Percentiles rank a stretch among this genome's conserved stretches.
phyloP scores from a whole-genome alignment of 345 rosid genomes.

The Clausena lansium region DNA sequence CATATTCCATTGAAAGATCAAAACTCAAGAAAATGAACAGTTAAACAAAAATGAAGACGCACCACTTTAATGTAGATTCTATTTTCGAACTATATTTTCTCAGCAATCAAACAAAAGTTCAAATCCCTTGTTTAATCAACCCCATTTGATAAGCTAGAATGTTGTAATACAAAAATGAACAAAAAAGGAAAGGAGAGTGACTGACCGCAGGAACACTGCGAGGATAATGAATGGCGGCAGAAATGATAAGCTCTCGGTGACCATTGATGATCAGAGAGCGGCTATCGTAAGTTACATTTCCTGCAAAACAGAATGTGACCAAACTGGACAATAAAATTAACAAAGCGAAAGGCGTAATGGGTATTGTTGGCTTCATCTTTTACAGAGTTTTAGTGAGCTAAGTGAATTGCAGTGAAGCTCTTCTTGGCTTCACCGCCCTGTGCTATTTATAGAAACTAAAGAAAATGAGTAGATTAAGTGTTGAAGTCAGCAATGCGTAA shows the following conservation, averaged over 20 bases:
- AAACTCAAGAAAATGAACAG: background rate
- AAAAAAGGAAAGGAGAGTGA: background rate
- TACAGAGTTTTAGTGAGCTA: background rate
- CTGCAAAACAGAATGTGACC: constrained; percentile 1
- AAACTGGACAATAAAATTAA: background rate
- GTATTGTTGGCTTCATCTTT: background rate
- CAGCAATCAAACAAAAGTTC: background rate
- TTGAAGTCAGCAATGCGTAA: no score
- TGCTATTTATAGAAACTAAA: background rate
- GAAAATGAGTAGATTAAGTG: background rate
- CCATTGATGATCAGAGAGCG: constrained; percentile 55
- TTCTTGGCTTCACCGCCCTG: background rate
- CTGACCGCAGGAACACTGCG: constrained; percentile 57
- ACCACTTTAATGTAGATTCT: background rate
- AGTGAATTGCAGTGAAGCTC: background rate
- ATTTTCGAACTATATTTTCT: background rate
- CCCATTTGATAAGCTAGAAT: background rate
- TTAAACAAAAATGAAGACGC: background rate
- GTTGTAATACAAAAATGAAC: background rate
- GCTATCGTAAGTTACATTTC: constrained; percentile 47
- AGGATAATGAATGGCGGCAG: constrained; percentile 64
- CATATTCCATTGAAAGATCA: background rate
- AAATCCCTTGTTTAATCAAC: background rate
- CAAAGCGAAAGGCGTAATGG: background rate
- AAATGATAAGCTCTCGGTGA: constrained; percentile 47